Evolutionary conservation across 2,329 filamentous ascomycete species (phyloP).

Genomic region (Anthostomella pinea): DNA sequence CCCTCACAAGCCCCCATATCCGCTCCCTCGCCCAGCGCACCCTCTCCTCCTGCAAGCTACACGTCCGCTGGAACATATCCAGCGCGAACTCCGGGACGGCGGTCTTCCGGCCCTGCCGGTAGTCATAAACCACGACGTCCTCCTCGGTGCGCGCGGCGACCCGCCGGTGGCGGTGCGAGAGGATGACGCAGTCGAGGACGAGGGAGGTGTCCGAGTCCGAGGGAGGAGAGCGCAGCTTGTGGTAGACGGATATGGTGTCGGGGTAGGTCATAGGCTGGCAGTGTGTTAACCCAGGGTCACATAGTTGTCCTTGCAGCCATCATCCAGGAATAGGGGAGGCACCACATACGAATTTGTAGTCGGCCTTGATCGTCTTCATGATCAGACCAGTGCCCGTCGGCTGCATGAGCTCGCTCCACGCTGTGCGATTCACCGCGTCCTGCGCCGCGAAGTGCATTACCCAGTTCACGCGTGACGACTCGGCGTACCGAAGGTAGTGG

Average conservation of each 20-base stretch:
- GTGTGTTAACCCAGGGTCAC: background rate
- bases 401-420: constrained; percentile 69
- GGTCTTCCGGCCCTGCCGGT: constrained; percentile 55
- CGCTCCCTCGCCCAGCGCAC: constrained; percentile 49
- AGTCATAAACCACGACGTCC: constrained; percentile 79
- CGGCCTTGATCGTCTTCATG: constrained; percentile 72
- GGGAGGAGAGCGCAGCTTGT: constrained; percentile 64
- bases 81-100: constrained; percentile 59
- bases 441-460: constrained; percentile 64
- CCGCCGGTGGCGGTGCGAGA: constrained; percentile 73
- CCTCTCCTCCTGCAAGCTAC: constrained; percentile 59
- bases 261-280: constrained; percentile 81
- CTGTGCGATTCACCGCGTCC: constrained; percentile 56
- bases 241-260: constrained; percentile 78
- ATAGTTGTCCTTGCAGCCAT: background rate
- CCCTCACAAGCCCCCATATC: constrained; percentile 55
- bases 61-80: constrained; percentile 57
- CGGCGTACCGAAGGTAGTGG: constrained; percentile 78
- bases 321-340: constrained; percentile 1
- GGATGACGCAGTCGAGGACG: constrained; percentile 58
- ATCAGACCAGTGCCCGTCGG: constrained; percentile 70
- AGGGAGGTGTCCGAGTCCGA: constrained; percentile 46
- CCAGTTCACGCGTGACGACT: constrained; percentile 79
- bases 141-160: constrained; percentile 73
- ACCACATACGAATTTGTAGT: constrained; percentile 81